Evolutionary conservation across 164 flowering plant genomes (phyloP), one percentile per base, ranked within the genome.

Genomic region (Magnolia changhungtana): DNA sequence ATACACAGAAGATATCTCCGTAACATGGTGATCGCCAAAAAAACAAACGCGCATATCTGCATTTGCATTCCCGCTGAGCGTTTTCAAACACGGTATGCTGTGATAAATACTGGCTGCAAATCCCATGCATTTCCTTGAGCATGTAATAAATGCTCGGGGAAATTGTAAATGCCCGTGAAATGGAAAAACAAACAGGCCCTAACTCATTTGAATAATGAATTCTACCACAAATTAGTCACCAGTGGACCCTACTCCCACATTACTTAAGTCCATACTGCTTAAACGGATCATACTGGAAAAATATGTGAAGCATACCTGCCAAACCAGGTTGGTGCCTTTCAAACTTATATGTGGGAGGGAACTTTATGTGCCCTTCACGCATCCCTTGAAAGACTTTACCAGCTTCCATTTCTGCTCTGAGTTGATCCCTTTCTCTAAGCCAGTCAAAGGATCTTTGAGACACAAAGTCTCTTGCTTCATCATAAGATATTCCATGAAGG

Each of bases 291-390:
- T 66, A 8, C 14, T 9, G 21, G 21, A 3, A 23, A 66, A 27
- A 10, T 66, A 11, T 20, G 23, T 16, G 16, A 71, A 27, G 31
- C 71, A 55, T 84, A 96, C 99, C 99, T 88, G 86, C 95, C 82
- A 96, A 90, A 65, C 99, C 98, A 29, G 90, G 84, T 79, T 85
- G 86, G 76, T 89, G 87, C 73, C 86, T 90, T 80, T 94, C 97
- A 82, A 96, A 96, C 82, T 96, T 96, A 84, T 96, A 96, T 24
- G 98, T 96, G 10, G 99, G 99, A 81, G 99, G 99, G 78, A 96
- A 96, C 74, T 80, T 87, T 69, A 94, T 89, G 79, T 90, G 49
- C 16, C 93, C 98, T 82, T 96, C 99, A 11, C 94, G 92, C 98
- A 96, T 89, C 74, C 99, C 99, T 76, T 96, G 99, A 79, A 96